phyloP scores from a whole-genome alignment of 345 rosid species.

The Eucalyptus pauciflora region DNA sequence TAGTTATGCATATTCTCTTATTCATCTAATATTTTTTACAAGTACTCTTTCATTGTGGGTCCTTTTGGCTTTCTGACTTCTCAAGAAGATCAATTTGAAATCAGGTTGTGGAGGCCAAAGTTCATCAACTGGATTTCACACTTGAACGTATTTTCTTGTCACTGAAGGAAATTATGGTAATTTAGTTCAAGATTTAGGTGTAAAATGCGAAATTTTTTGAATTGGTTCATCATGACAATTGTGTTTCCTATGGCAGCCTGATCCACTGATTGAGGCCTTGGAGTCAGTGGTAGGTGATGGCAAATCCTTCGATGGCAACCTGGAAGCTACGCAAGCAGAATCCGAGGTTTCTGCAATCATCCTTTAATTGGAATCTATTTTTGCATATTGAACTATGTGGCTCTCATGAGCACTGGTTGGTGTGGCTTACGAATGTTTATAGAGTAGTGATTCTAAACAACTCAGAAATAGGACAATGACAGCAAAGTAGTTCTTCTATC shows the following conservation, averaged over 20 bases:
- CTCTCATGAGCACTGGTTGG: not conserved
- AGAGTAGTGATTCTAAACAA: not conserved
- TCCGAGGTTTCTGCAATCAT: conserved; percentile 38
- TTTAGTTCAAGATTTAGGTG: not conserved
- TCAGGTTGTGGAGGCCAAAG: conserved; percentile 91
- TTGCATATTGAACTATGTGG: not conserved
- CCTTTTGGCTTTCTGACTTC: not conserved
- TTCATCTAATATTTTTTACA: not conserved
- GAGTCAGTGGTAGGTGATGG: conserved; percentile 66
- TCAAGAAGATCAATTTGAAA: conserved; percentile 2
- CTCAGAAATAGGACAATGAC: not conserved
- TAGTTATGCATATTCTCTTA: not conserved
- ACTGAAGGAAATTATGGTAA: conserved; percentile 71
- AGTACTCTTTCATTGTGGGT: not conserved
- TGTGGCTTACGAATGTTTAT: not conserved
- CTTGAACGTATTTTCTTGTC: conserved; percentile 86
- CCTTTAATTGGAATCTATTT: not conserved
- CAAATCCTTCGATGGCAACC: conserved; percentile 41
- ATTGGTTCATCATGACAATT: not conserved
- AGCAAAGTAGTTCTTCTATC: not conserved
- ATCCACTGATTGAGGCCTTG: conserved; percentile 71
- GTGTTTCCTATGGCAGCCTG: conserved; percentile 42
- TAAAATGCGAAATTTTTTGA: not conserved
- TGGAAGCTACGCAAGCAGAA: conserved; percentile 65
- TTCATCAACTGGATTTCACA: conserved; percentile 75